A percentile compares a stretch with the other conserved stretches of the same genome.
These are phyloP conservation scores for Paramecium tetraurelia DNA, from an alignment of 73 alveolate species.

Conservation along the genomic window DNA sequence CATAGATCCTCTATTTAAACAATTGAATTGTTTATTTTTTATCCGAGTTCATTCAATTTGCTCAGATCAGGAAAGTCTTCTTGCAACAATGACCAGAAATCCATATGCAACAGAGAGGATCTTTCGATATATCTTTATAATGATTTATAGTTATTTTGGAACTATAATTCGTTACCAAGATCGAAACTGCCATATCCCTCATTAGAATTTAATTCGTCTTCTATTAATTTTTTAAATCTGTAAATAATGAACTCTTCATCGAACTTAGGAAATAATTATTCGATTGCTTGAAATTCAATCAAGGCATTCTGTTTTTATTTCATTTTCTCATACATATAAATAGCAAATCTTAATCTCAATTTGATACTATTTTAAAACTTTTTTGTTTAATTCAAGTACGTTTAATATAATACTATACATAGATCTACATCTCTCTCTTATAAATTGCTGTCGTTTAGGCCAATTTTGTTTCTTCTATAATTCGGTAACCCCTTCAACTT, in stretches of 20 bases:
- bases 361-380: slow-evolving; percentile 7
- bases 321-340: slow-evolving; percentile 37
- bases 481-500: slow-evolving; percentile 3
- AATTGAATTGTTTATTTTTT: background rate
- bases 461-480: background rate
- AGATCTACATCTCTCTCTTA: background rate
- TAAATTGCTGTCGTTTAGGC: background rate
- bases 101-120: slow-evolving; percentile 47
- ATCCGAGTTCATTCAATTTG: slow-evolving; percentile 55
- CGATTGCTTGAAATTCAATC: background rate
- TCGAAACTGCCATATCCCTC: slow-evolving; percentile 30
- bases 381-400: slow-evolving; percentile 41
- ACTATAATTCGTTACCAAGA: slow-evolving; percentile 14
- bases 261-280: slow-evolving; percentile 31
- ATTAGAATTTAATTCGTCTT: slow-evolving; percentile 31
- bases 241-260: slow-evolving; percentile 41
- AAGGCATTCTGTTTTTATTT: slow-evolving; percentile 32
- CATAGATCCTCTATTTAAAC: slow-evolving; percentile 29
- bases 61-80: slow-evolving; percentile 58
- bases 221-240: slow-evolving; percentile 39
- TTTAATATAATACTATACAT: background rate
- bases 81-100: slow-evolving; percentile 49
- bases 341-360: slow-evolving; percentile 42
- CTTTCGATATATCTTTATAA: slow-evolving; percentile 46
- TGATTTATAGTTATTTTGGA: slow-evolving; percentile 17